These are phyloP conservation scores for Wallacemonas collosoma DNA, from an alignment of 208 protist genomes.

Conservation along the genomic window DNA sequence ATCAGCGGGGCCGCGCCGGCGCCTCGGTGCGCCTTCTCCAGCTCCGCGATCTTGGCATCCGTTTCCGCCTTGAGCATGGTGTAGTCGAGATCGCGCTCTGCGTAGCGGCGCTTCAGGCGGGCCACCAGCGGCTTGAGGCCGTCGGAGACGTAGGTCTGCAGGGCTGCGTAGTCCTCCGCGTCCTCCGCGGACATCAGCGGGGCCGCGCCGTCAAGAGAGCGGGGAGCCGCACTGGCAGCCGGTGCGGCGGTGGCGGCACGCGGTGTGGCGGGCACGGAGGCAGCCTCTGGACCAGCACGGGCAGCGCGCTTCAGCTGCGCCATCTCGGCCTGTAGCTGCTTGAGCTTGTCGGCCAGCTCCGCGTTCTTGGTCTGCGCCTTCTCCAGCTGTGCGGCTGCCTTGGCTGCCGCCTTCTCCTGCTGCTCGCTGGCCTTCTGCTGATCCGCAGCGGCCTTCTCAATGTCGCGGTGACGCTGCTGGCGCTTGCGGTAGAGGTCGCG, in stretches of 20 bases:
- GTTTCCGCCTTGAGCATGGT: slow-evolving; percentile 10
- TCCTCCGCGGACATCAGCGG: neutral
- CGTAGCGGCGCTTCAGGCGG: slow-evolving; percentile 19
- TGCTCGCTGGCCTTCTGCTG: neutral
- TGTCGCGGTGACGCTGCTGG: slow-evolving; percentile 3
- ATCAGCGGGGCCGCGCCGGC: neutral
- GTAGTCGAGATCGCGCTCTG: slow-evolving; percentile 27
- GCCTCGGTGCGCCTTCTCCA: slow-evolving; percentile 5
- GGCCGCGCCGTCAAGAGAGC: neutral
- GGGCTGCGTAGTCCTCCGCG: slow-evolving; percentile 17
- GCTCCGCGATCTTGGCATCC: slow-evolving; percentile 15
- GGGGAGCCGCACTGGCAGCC: neutral
- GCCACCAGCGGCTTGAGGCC: slow-evolving; percentile 18
- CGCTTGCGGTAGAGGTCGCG: slow-evolving; percentile 1
- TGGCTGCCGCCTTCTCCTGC: slow-evolving; percentile 2
- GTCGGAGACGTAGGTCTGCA: slow-evolving; percentile 18
- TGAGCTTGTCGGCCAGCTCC: neutral
- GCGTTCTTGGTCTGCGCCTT: neutral
- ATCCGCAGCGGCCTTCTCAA: neutral
- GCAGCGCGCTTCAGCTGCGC: neutral
- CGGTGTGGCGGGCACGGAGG: no score
- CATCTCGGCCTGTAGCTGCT: no score
- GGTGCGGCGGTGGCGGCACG: neutral
- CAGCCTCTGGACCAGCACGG: neutral
- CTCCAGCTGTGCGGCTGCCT: neutral